phyloP scores from a whole-genome alignment of 768 basidiomycete genomes.

The Xerocomus potaroensis region DNA sequence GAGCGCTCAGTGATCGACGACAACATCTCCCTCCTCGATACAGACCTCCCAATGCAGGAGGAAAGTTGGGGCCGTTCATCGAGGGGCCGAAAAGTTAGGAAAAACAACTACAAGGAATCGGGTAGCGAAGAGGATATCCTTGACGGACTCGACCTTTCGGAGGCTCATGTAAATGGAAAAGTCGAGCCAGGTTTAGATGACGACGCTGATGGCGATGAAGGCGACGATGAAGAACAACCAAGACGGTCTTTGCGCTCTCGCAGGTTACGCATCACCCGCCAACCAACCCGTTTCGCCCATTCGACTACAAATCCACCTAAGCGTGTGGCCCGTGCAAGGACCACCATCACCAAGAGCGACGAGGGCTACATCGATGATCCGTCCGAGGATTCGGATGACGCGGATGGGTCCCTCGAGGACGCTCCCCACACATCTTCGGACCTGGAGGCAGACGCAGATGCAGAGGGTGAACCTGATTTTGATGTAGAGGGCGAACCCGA shows the following conservation, averaged over 20 bases:
- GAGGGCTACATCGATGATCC: conserved; percentile 50
- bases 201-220: conserved; percentile 29
- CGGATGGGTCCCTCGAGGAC: conserved; percentile 58
- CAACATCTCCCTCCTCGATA: conserved; percentile 1
- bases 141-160: conserved; percentile 11
- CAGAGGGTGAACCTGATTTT: conserved; percentile 37
- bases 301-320: background rate
- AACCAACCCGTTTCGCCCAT: conserved; percentile 11
- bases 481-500: conserved; percentile 38
- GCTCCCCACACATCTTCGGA: conserved; percentile 41
- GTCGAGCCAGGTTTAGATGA: conserved; percentile 22
- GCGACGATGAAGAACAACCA: conserved; percentile 26
- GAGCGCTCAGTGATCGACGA: conserved; percentile 32
- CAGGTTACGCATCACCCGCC: conserved; percentile 22
- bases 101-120: conserved; percentile 42
- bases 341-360: conserved; percentile 38
- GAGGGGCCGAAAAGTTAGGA: conserved; percentile 40
- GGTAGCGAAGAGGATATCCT: conserved; percentile 39
- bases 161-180: conserved; percentile 19
- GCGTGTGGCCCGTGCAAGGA: conserved; percentile 24
- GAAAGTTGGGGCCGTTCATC: conserved; percentile 22
- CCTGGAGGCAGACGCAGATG: conserved; percentile 33
- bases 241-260: conserved; percentile 14
- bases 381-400: conserved; percentile 48
- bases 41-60: conserved; percentile 1